Evolutionary conservation across 2,329 filamentous ascomycete species (phyloP), one percentile per base, ranked within the genome.

Genomic region (Xylariales sp.): DNA sequence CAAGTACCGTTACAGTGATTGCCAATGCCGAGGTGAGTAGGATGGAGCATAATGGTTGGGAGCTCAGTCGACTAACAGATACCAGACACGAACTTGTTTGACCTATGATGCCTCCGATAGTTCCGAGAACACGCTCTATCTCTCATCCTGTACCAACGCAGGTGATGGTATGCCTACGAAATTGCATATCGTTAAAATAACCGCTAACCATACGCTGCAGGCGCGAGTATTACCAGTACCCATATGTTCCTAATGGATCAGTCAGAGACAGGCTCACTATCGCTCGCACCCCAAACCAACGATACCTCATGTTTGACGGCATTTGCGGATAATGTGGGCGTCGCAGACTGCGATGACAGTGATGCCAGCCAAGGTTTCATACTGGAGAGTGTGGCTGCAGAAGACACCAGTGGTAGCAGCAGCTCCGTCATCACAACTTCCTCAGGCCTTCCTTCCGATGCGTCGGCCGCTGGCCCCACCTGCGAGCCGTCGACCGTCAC

Each of bases 61-160:
- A n/a, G n/a, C n/a, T n/a, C n/a, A n/a, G n/a, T n/a, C n/a, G n/a
- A n/a, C 27, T 14, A 21, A 6, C 17, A 17, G 8, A 19, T 6
- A 8, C 29, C 23, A 66, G 59, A 79, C 75, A 2, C 67, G 77
- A 51, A 75, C 74, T 29, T 80, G 76, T 50, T 59, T 77, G 48
- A 79, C 76, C 59, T 76, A 76, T 43, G 75, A 81, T 46, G 65
- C 67, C 5, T 64, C 74, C 32, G 64, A 73, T 19, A 55, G 62
- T 1, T 60, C 63, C 3, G 73, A 72, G 10, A 69, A 72, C 48
- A 73, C 76, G 46, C 72, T 76, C 12, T 48, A 71, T 23, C 61
- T 80, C 17, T 80, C 79, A 48, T 76, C 75, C 10, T 81, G 76
- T 43, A 76, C n/a, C n/a, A n/a, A n/a, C n/a, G n/a, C n/a, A n/a